These are phyloP conservation scores for Castanospermum australe DNA, from an alignment of 306 rosid species.

Conservation along the genomic window DNA sequence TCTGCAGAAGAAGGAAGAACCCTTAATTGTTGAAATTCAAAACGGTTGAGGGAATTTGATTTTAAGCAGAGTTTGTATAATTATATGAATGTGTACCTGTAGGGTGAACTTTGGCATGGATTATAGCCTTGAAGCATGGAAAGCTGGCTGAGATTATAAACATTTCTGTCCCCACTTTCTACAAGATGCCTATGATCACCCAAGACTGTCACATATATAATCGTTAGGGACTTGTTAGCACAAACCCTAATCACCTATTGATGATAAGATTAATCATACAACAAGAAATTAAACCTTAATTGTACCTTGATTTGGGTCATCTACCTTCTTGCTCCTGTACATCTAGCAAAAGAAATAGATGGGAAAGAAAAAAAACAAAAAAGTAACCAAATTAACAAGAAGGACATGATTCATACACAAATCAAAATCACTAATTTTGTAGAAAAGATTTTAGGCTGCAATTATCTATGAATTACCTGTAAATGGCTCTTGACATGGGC, in stretches of 20 bases:
- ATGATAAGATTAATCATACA: not conserved
- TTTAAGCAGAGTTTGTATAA: not conserved
- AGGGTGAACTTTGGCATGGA: conserved; percentile 46
- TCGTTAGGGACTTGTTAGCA: not conserved
- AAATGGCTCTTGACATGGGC: conserved; percentile 99
- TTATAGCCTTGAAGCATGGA: conserved; percentile 84
- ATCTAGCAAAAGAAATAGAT: conserved; percentile 45
- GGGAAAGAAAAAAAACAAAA: not conserved
- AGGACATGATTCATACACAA: too few species aligned
- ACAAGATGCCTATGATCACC: conserved; percentile 58
- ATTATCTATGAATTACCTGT: conserved; percentile 52
- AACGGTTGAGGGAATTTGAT: not conserved
- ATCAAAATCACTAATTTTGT: not conserved
- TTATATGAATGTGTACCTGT: conserved; percentile 41
- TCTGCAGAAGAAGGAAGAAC: conserved; percentile 24
- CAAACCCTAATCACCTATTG: conserved; percentile 34
- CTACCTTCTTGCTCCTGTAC: conserved; percentile 87
- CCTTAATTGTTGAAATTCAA: not conserved
- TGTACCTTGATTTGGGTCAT: conserved; percentile 72
- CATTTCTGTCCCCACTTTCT: conserved; percentile 74
- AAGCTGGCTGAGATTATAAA: conserved; percentile 78
- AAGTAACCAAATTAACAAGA: not conserved
- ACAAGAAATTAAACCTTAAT: not conserved
- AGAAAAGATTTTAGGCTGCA: not conserved
- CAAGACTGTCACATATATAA: conserved; percentile 36